These are phyloP conservation scores for Emergomyces africanus DNA, from an alignment of 2,329 filamentous ascomycete genomes.

Conservation along the genomic window DNA sequence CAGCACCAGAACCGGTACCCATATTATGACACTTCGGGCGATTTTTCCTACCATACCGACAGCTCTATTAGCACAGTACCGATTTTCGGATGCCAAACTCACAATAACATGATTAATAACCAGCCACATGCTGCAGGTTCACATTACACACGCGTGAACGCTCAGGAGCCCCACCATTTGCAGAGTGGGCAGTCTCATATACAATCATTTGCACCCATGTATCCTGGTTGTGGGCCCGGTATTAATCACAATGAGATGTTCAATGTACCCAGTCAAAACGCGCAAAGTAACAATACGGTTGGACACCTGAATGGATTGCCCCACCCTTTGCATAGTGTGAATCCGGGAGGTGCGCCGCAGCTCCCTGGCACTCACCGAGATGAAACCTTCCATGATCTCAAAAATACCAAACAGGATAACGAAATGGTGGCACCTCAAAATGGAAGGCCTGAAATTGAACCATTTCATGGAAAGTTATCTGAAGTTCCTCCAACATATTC, in stretches of 20 bases:
- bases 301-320: not conserved
- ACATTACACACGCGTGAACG: not conserved
- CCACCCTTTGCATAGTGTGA: not conserved
- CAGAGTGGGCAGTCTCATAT: not conserved
- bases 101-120: not conserved
- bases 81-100: not conserved
- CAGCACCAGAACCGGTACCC: not conserved
- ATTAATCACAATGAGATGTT: not conserved
- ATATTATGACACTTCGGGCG: not conserved
- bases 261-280: not conserved
- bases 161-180: not conserved
- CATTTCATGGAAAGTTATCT: not conserved
- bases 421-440: not conserved
- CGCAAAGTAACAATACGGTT: not conserved
- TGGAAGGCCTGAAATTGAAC: not conserved
- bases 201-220: not conserved
- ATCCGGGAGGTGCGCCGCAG: not conserved
- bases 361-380: not conserved
- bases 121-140: not conserved
- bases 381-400: not conserved
- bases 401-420: not conserved
- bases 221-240: not conserved
- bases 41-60: not conserved
- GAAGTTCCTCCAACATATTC: not conserved
- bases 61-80: not conserved